Conservation (phyloP, 1,139 yeast genomes). For the Zhuliangozyma parablackwelliae region DNA sequence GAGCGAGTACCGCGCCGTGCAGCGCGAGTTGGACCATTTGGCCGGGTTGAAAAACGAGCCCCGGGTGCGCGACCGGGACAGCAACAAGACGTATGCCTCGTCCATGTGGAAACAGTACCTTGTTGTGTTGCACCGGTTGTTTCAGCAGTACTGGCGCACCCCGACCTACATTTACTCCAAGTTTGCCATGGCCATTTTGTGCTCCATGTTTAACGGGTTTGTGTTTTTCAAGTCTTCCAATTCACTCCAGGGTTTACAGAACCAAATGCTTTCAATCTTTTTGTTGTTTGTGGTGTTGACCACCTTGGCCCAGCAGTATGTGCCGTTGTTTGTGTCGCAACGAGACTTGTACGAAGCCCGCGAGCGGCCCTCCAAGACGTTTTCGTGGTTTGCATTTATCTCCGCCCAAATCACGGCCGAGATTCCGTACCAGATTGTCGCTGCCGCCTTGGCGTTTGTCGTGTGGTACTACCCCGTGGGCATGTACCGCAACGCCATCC, state of each 20-base stretch:
- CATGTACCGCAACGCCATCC: slow-evolving; percentile 50
- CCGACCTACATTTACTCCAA: slow-evolving; percentile 39
- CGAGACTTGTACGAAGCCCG: slow-evolving; percentile 37
- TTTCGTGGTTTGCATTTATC: slow-evolving; percentile 33
- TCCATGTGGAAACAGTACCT: slow-evolving; percentile 18
- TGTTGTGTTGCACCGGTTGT: slow-evolving; percentile 21
- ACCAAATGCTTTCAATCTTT: slow-evolving; percentile 52
- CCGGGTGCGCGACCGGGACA: slow-evolving; percentile 12
- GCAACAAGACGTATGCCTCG: slow-evolving; percentile 18
- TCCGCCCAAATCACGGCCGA: slow-evolving; percentile 67
- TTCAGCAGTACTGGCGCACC: slow-evolving; percentile 42
- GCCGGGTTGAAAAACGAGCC: neutral
- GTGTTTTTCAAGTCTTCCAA: slow-evolving; percentile 32
- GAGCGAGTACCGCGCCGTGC: slow-evolving; percentile 19
- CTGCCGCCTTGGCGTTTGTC: slow-evolving; percentile 64
- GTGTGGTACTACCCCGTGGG: slow-evolving; percentile 79
- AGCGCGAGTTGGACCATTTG: slow-evolving; percentile 16
- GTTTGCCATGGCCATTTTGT: slow-evolving; percentile 28
- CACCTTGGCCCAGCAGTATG: slow-evolving; percentile 52
- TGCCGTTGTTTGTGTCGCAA: slow-evolving; percentile 29
- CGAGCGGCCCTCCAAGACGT: slow-evolving; percentile 29
- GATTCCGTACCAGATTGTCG: slow-evolving; percentile 66
- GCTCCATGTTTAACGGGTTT: slow-evolving; percentile 47
- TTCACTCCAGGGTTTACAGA: slow-evolving; percentile 38
- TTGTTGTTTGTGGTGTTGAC: slow-evolving; percentile 46